Percentiles rank a stretch among this genome's conserved stretches.
These are phyloP conservation scores for Oehlia diaphana DNA, from an alignment of 192 early-diverging fungal genomes.

Conservation along the genomic window DNA sequence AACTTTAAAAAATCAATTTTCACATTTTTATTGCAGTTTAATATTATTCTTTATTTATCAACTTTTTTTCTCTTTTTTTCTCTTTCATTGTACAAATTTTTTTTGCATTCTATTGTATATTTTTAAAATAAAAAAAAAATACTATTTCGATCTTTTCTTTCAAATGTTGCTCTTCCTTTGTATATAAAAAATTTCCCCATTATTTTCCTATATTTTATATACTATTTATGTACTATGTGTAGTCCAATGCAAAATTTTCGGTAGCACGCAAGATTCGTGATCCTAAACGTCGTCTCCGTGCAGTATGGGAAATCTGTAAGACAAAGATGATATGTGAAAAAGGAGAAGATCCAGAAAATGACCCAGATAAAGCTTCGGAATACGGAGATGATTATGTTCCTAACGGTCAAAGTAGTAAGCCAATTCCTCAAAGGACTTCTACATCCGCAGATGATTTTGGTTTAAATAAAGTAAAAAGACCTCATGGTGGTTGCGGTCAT, in stretches of 20 bases:
- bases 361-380: slow-evolving; percentile 39
- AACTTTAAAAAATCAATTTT: neutral
- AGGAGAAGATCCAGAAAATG: slow-evolving; percentile 61
- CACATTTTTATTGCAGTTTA: neutral
- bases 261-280: slow-evolving; percentile 64
- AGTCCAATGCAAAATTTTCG: slow-evolving; percentile 69
- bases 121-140: neutral
- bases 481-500: slow-evolving; percentile 85
- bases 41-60: neutral
- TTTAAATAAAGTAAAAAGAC: slow-evolving; percentile 54
- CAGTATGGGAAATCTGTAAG: slow-evolving; percentile 89
- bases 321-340: slow-evolving; percentile 79
- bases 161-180: neutral
- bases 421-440: slow-evolving; percentile 7
- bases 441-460: slow-evolving; percentile 42
- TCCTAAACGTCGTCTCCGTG: slow-evolving; percentile 73
- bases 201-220: neutral
- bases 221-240: neutral
- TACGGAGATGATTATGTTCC: neutral
- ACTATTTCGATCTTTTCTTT: neutral
- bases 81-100: neutral
- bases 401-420: slow-evolving; percentile 2
- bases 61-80: too few relatives aligned
- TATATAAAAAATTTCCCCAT: neutral
- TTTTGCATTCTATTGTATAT: neutral